Evolutionary conservation across 768 basidiomycete genomes (phyloP).

Genomic region (Auricularia heimuer): DNA sequence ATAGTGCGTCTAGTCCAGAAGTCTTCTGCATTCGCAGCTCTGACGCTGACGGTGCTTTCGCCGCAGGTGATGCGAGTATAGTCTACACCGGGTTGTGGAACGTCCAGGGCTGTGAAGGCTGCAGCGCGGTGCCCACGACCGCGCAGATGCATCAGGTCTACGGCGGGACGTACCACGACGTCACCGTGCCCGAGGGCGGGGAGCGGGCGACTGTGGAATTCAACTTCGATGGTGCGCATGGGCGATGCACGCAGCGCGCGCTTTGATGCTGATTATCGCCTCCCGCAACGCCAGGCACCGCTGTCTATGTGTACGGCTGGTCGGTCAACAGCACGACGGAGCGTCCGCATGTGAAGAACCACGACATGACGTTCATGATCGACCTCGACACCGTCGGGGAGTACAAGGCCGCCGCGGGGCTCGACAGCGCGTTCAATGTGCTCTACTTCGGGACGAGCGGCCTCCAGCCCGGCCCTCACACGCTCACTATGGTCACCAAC

Average conservation of each 20-base stretch:
- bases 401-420: constrained; percentile 18
- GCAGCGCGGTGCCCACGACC: not conserved
- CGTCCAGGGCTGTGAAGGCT: not conserved
- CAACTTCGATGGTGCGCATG: constrained; percentile 26
- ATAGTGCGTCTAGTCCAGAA: not conserved
- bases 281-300: constrained; percentile 26
- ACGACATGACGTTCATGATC: constrained; percentile 30
- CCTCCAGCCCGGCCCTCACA: constrained; percentile 22
- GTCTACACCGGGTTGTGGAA: not conserved
- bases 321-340: constrained; percentile 17
- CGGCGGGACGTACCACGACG: not conserved
- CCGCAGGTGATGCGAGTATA: not conserved
- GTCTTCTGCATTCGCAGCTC: not conserved
- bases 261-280: not conserved
- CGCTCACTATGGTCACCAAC: constrained; percentile 22
- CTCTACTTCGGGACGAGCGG: constrained; percentile 24
- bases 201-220: constrained; percentile 15
- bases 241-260: not conserved
- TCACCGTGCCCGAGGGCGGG: not conserved
- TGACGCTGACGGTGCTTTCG: not conserved
- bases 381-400: constrained; percentile 24
- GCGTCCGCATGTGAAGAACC: constrained; percentile 17
- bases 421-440: constrained; percentile 24
- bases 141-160: not conserved
- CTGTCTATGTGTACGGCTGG: constrained; percentile 34